These are phyloP conservation scores for Pseudogymnoascus verrucosus DNA, from an alignment of 2,329 filamentous ascomycete species.

Conservation along the genomic window DNA sequence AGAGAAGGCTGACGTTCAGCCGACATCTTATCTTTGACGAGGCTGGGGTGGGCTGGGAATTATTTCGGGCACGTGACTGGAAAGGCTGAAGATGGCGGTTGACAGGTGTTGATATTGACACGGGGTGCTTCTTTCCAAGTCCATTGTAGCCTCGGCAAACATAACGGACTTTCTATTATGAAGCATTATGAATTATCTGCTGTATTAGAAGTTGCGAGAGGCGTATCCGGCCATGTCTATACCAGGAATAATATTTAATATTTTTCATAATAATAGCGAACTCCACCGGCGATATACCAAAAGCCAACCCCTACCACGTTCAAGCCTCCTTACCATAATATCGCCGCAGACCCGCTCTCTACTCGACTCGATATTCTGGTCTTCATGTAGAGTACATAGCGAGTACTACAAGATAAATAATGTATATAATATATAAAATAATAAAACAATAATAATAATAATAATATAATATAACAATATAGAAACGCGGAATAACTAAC, in stretches of 20 bases:
- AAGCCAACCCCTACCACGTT: no score
- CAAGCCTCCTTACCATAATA: neutral
- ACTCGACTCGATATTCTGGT: neutral
- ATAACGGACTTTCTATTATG: neutral
- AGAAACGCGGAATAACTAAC: neutral
- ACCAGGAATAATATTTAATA: no score
- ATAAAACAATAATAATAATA: no score
- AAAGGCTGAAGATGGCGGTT: neutral
- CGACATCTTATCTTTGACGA: conserved; percentile 5
- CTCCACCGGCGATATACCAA: neutral
- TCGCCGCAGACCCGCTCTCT: neutral
- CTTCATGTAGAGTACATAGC: neutral
- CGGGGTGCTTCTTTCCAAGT: neutral
- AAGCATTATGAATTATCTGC: neutral
- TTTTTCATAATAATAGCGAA: neutral
- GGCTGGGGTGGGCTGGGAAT: neutral
- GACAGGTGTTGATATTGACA: neutral
- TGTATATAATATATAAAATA: neutral
- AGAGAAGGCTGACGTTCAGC: conserved; percentile 6
- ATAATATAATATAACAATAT: neutral
- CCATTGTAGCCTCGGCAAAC: neutral
- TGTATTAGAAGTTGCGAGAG: neutral
- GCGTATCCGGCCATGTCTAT: neutral
- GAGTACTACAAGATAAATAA: neutral
- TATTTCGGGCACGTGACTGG: neutral